Evolutionary conservation across 169 alveolate species (phyloP), one percentile per base, ranked within the genome.

Genomic region (Plasmodium sp.): DNA sequence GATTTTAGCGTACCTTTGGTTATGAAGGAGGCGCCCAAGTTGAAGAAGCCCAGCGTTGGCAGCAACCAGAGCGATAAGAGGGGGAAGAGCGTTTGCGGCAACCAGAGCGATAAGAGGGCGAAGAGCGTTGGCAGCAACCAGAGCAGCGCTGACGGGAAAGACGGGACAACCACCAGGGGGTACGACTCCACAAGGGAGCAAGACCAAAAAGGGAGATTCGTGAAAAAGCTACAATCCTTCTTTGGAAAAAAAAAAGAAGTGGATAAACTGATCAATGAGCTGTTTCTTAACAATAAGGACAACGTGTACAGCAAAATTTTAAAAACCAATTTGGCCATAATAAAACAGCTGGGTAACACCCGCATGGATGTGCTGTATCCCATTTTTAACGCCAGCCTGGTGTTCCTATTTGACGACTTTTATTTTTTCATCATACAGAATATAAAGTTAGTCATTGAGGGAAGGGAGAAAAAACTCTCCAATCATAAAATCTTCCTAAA

Each of bases 341-440:
- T 90, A 56, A 90, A 90, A 67, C 71, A 90, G 56, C 83, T 90
- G 14, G 74, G 22, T 58, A 80, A 90, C 48, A 22, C 56, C 67
- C 67, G 83, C 36, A 62, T 90, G 90, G 85, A 90, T 16, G 58
- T 90, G 33, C 48, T 90, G 2, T 90, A 90, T 90, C 94, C 94
- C 83, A 90, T 90, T 90, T 90, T 90, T 90, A 90, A 90, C 74
- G 90, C 94, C 27, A 90, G 94, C 34, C 51, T 90, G 73, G 90
- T 81, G 82, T 90, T 90, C 36, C 73, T 90, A 43, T 90, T 90
- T 90, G 94, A 90, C 41, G 94, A 90, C 36, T 90, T 80, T 62
- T 90, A 90, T 41, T 90, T 90, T 80, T 90, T 90, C 73, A 90
- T 90, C 73, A 90, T 90, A 79, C 94, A 90, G 27, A 90, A 90